A percentile compares a stretch with the other conserved stretches of the same genome.
These are phyloP conservation scores for Suillus placidus DNA, from an alignment of 768 basidiomycete genomes.

Conservation along the genomic window DNA sequence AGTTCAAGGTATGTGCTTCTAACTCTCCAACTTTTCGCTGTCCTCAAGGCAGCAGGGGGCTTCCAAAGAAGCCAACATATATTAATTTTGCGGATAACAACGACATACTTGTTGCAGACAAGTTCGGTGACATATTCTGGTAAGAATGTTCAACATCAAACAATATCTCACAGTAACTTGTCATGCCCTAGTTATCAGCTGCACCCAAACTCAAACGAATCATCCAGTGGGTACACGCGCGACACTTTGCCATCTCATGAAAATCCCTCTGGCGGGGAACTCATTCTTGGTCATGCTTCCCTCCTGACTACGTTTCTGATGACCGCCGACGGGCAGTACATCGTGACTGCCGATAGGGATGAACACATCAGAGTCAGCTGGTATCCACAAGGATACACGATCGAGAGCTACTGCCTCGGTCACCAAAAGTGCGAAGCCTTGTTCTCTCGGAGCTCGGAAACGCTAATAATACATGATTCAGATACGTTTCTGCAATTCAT, in stretches of 20 bases:
- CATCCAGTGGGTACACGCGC: slow-evolving; percentile 31
- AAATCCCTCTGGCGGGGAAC: slow-evolving; percentile 66
- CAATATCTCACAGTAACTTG: slow-evolving; percentile 2
- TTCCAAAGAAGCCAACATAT: slow-evolving; percentile 81
- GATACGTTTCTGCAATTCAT: slow-evolving; percentile 84
- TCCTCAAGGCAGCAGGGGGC: slow-evolving; percentile 51
- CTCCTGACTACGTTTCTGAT: slow-evolving; percentile 77
- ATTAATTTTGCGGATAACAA: slow-evolving; percentile 64
- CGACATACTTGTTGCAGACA: slow-evolving; percentile 84
- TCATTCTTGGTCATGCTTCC: slow-evolving; percentile 88
- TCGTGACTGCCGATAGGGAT: slow-evolving; percentile 92
- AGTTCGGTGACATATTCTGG: slow-evolving; percentile 95
- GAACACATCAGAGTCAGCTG: slow-evolving; percentile 93
- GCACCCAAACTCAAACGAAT: slow-evolving; percentile 26
- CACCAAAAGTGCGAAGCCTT: slow-evolving; percentile 65
- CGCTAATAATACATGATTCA: slow-evolving; percentile 30
- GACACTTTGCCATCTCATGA: slow-evolving; percentile 58
- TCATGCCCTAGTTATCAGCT: slow-evolving; percentile 58
- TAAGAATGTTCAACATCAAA: slow-evolving; percentile 29
- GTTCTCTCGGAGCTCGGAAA: neutral
- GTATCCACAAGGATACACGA: slow-evolving; percentile 83
- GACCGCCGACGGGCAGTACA: slow-evolving; percentile 64
- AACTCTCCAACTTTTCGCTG: neutral
- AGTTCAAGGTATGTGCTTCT: slow-evolving; percentile 57
- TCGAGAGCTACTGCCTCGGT: slow-evolving; percentile 87